Percentiles rank a stretch among this genome's conserved stretches.
Evolutionary conservation across 768 basidiomycete genomes (phyloP).

Genomic region (Asterophora lycoperdoides): DNA sequence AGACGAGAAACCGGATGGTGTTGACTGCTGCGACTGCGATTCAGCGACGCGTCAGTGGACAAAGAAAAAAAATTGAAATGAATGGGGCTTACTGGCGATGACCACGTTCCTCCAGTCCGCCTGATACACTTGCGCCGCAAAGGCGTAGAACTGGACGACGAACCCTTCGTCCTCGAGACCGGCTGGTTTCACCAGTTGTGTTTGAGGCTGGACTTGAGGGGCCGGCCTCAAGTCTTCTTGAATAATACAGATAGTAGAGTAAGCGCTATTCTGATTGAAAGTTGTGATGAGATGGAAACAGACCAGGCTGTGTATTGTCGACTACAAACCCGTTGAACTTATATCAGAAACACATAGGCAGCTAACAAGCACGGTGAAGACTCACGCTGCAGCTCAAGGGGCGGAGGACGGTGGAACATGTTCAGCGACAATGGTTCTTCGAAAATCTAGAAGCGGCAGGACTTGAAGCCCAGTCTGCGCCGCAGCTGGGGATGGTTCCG

Average conservation of each 20-base stretch:
- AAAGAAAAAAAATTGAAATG: slow-evolving; percentile 7
- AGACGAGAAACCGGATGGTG: slow-evolving; percentile 33
- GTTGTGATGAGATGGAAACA: background rate
- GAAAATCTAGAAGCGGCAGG: no score
- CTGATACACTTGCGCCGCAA: slow-evolving; percentile 34
- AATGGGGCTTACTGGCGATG: slow-evolving; percentile 26
- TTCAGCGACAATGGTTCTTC: slow-evolving; percentile 25
- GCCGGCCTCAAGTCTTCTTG: slow-evolving; percentile 8
- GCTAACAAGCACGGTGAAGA: slow-evolving; percentile 1
- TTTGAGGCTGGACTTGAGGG: background rate
- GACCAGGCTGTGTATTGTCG: slow-evolving; percentile 31
- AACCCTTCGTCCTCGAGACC: background rate
- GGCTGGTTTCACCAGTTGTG: background rate
- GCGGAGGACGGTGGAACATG: slow-evolving; percentile 38
- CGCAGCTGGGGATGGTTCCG: slow-evolving; percentile 35
- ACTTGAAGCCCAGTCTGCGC: background rate
- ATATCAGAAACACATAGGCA: background rate
- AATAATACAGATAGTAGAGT: background rate
- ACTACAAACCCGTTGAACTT: slow-evolving; percentile 18
- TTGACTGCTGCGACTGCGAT: slow-evolving; percentile 35
- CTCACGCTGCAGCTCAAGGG: slow-evolving; percentile 39
- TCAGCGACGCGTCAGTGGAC: background rate
- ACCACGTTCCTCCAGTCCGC: slow-evolving; percentile 39
- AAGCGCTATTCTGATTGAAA: background rate
- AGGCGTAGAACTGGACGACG: slow-evolving; percentile 23